A percentile compares a stretch with the other conserved stretches of the same genome.
phyloP scores from a whole-genome alignment of 768 basidiomycete genomes.

The Rhizopogon sp. region DNA sequence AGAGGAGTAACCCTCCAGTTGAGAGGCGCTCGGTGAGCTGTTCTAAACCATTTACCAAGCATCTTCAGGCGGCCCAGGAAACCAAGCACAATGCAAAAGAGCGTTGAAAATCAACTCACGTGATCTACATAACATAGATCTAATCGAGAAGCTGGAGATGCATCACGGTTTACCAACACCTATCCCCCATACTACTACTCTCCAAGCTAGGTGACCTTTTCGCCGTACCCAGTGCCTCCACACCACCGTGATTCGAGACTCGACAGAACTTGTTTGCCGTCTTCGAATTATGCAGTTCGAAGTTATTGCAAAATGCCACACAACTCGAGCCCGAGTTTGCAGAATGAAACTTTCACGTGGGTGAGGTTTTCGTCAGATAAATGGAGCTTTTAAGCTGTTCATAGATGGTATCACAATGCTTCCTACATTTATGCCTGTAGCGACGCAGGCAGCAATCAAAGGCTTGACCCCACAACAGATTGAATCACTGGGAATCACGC shows the following conservation, averaged over 20 bases:
- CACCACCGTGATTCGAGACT: too few relatives aligned
- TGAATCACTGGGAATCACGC: conserved; percentile 73
- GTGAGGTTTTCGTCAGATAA: conserved; percentile 17
- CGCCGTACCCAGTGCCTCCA: too few relatives aligned
- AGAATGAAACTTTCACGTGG: conserved; percentile 78
- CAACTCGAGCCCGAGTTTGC: conserved; percentile 81
- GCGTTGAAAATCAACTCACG: neutral
- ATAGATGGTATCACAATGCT: conserved; percentile 77
- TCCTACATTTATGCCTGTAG: conserved; percentile 93
- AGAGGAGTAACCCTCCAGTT: neutral
- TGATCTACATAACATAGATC: neutral
- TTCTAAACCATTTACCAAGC: conserved; percentile 17
- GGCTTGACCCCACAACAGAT: conserved; percentile 84
- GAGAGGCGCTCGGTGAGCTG: neutral
- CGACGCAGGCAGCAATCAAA: conserved; percentile 90
- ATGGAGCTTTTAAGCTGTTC: conserved; percentile 2
- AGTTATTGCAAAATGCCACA: conserved; percentile 73
- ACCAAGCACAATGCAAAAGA: neutral
- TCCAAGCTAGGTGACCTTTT: too few relatives aligned
- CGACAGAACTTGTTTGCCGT: too few relatives aligned
- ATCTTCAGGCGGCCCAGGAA: conserved; percentile 5
- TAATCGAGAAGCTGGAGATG: too few relatives aligned
- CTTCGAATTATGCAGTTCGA: conserved; percentile 67
- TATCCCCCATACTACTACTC: too few relatives aligned
- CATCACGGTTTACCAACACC: too few relatives aligned